Percentiles rank a stretch among this genome's conserved stretches.
phyloP scores from a whole-genome alignment of 768 basidiomycete genomes.

The Boletus vermiculosoides region DNA sequence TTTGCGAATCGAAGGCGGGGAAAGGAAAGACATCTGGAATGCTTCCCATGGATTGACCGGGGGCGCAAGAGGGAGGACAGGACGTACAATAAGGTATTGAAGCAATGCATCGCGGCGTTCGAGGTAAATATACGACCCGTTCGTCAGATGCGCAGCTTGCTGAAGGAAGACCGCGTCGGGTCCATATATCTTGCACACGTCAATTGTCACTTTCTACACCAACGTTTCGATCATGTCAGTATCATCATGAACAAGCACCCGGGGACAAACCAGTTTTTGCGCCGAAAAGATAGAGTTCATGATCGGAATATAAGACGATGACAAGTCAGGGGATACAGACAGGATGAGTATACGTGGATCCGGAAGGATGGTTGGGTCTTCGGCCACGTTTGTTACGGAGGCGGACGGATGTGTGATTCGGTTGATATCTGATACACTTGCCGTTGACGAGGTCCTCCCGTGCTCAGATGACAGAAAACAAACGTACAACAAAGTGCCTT shows the following conservation, averaged over 20 bases:
- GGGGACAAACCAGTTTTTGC: constrained; percentile 78
- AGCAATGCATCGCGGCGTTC: constrained; percentile 80
- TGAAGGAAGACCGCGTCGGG: constrained; percentile 94
- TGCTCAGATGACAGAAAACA: background rate
- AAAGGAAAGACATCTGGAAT: constrained; percentile 78
- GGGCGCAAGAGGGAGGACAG: background rate
- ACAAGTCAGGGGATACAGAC: constrained; percentile 88
- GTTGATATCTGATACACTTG: constrained; percentile 58
- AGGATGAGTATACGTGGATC: constrained; percentile 72
- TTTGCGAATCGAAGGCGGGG: constrained; percentile 68
- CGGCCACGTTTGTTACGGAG: constrained; percentile 27
- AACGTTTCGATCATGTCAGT: constrained; percentile 26
- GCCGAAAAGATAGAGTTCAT: constrained; percentile 99
- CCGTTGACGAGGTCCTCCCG: background rate
- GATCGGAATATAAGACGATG: constrained; percentile 91
- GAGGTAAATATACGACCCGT: constrained; percentile 88
- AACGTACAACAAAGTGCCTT: constrained; percentile 87
- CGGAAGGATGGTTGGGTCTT: constrained; percentile 34
- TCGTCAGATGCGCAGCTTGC: constrained; percentile 94
- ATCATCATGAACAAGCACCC: background rate
- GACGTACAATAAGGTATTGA: constrained; percentile 80
- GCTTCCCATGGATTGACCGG: constrained; percentile 1
- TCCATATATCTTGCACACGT: constrained; percentile 90
- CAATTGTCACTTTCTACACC: constrained; percentile 88
- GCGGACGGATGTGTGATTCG: constrained; percentile 43